A percentile compares a stretch with the other conserved stretches of the same genome.
Conservation (phyloP, 805 yeast genomes). For the Wickerhamomyces subpelliculosus region DNA sequence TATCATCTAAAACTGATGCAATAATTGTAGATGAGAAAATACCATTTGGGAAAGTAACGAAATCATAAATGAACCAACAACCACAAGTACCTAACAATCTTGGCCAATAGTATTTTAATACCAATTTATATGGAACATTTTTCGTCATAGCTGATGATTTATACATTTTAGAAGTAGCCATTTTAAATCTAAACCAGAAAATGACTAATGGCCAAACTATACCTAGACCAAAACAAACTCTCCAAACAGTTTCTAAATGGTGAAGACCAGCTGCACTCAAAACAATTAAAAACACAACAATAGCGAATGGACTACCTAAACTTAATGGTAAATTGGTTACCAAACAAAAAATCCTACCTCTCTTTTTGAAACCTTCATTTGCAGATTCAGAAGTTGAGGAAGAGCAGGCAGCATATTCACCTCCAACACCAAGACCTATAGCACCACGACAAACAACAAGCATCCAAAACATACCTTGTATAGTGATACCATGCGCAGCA, state of each 20-base stretch:
- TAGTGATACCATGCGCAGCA: conserved; percentile 56
- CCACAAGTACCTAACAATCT: conserved; percentile 64
- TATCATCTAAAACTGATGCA: conserved; percentile 36
- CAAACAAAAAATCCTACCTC: conserved; percentile 61
- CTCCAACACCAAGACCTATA: conserved; percentile 75
- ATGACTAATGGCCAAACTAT: conserved; percentile 64
- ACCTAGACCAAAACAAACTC: conserved; percentile 61
- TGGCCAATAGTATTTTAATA: conserved; percentile 61
- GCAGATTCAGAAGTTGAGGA: conserved; percentile 69
- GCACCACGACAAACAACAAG: conserved; percentile 66
- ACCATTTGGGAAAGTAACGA: conserved; percentile 76
- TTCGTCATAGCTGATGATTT: conserved; percentile 56
- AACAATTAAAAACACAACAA: conserved; percentile 61
- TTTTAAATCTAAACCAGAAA: conserved; percentile 63
- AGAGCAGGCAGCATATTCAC: conserved; percentile 67
- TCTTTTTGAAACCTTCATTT: conserved; percentile 51
- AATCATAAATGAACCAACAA: conserved; percentile 77
- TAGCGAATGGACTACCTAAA: conserved; percentile 75
- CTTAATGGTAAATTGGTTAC: conserved; percentile 70
- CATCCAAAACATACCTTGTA: conserved; percentile 69
- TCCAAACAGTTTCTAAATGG: conserved; percentile 52
- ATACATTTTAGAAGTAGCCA: conserved; percentile 61
- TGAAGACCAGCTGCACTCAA: conserved; percentile 46
- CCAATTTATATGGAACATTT: conserved; percentile 51
- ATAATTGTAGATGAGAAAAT: conserved; percentile 59